Conservation (phyloP, 371 early-diverging fungal species). For the Rhizomucor pusillus region DNA sequence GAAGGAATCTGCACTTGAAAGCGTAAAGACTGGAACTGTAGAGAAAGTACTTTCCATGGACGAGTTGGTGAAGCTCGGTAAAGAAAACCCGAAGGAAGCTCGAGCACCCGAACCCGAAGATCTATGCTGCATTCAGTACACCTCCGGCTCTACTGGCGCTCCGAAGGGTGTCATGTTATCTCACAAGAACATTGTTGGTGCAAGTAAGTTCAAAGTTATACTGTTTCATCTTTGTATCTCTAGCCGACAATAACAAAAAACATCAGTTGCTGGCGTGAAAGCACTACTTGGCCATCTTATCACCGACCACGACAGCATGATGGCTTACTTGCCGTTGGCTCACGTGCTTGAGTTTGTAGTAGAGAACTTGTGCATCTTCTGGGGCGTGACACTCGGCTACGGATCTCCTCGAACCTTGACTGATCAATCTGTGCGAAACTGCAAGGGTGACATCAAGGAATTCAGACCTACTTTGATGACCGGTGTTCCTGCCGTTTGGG, state of each 20-base stretch:
- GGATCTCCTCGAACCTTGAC: constrained; percentile 85
- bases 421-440: constrained; percentile 88
- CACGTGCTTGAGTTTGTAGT: constrained; percentile 91
- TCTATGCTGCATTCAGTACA: constrained; percentile 92
- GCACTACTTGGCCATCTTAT: constrained; percentile 46
- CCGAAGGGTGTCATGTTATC: constrained; percentile 89
- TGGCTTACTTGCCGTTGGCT: constrained; percentile 94
- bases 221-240: neutral
- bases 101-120: constrained; percentile 72
- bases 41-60: constrained; percentile 37
- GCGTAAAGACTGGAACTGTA: constrained; percentile 21
- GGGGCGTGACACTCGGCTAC: constrained; percentile 87
- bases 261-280: constrained; percentile 60
- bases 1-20: constrained; percentile 42
- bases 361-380: constrained; percentile 70
- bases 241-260: no score
- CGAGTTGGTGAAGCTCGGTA: constrained; percentile 64
- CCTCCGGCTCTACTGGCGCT: constrained; percentile 92
- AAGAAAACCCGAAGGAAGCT: constrained; percentile 57
- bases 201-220: constrained; percentile 41
- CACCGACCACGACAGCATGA: constrained; percentile 59
- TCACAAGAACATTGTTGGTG: constrained; percentile 84
- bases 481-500: constrained; percentile 94
- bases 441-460: constrained; percentile 93
- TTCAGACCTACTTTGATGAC: constrained; percentile 90